Evolutionary conservation across 345 rosid genomes (phyloP), one percentile per base, ranked within the genome.

Genomic region (Gossypium anomalum): DNA sequence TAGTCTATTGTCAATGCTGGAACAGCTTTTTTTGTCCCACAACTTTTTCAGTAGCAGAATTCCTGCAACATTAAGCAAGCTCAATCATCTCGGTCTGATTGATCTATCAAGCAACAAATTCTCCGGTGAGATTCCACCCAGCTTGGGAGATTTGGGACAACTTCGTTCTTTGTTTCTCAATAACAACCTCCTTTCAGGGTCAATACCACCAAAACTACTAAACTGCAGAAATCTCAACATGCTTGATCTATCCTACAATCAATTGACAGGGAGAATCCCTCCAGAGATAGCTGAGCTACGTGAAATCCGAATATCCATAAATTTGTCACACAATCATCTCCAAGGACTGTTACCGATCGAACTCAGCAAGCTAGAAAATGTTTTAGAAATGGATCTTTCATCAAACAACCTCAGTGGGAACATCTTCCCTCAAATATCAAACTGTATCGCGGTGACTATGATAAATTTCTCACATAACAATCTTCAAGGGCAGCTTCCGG

Each of bases 111-210:
- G 78, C 77, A 86, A 86, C 77, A 76, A 65, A 13, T 66, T 88
- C 47, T 80, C 80, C 2, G 88, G 87, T 7, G 80, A 82, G 71
- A 85, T 88, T 72, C 88, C 90, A 0, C 62, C 12, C 41, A 72
- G 80, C 47, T 74, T 84, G 5, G 87, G 88, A 22, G 70, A 81
- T 45, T 64, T 86, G 76, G 76, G 41, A 64, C 76, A 12, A 3
- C 14, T 84, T 58, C 67, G 48, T 53, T 79, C 3, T 3, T n/a
- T 87, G 74, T 70, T 81, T 74, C 90, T 88, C 55, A 83, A 81
- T 80, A 85, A 84, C 85, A 88, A 88, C 77, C 71, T 62, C 59
- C 86, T 88, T 49, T 82, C 90, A 15, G 87, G 87, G 70, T 53
- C 71, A 19, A 79, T 88, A 55, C 89, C 90, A 3, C 74, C 84